Conservation (phyloP, 495 filamentous ascomycete species). For the Neurospora africana region DNA sequence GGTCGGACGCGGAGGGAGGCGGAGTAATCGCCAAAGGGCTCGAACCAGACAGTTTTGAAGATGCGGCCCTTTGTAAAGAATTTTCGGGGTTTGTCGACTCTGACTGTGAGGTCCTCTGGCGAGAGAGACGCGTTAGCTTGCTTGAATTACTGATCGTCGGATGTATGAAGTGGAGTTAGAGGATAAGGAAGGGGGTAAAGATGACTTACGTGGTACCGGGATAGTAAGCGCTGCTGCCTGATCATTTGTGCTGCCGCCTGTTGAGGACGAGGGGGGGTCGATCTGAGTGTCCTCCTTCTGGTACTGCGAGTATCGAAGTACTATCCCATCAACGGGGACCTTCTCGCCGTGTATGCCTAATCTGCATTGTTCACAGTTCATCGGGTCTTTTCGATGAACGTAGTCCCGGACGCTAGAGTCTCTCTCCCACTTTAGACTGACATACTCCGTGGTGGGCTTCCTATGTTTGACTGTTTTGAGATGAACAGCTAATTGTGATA, state of each 20-base stretch:
- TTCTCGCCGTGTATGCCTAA: not conserved
- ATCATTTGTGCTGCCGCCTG: not conserved
- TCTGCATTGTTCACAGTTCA: not conserved
- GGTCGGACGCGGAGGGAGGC: not conserved
- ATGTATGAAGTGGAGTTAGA: not conserved
- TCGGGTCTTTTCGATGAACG: not conserved
- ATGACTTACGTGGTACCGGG: not conserved
- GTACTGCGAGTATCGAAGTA: not conserved
- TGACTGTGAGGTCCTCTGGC: slow-evolving; percentile 13
- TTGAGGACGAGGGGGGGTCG: not conserved
- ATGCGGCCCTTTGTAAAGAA: slow-evolving; percentile 31
- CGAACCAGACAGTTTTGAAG: slow-evolving; percentile 26
- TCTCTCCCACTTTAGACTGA: not conserved
- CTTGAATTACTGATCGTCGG: not conserved
- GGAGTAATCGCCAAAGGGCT: slow-evolving; percentile 7
- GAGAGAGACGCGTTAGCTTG: not conserved
- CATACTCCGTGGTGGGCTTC: not conserved
- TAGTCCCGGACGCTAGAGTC: not conserved
- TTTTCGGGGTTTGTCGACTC: slow-evolving; percentile 25
- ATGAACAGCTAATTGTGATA: not conserved
- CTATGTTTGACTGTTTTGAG: not conserved
- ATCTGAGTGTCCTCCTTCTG: not conserved
- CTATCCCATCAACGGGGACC: not conserved
- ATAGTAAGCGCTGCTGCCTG: not conserved
- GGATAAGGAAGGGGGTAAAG: not conserved